phyloP scores from a whole-genome alignment of 2,329 filamentous ascomycete genomes.

The Colletotrichum tabaci region DNA sequence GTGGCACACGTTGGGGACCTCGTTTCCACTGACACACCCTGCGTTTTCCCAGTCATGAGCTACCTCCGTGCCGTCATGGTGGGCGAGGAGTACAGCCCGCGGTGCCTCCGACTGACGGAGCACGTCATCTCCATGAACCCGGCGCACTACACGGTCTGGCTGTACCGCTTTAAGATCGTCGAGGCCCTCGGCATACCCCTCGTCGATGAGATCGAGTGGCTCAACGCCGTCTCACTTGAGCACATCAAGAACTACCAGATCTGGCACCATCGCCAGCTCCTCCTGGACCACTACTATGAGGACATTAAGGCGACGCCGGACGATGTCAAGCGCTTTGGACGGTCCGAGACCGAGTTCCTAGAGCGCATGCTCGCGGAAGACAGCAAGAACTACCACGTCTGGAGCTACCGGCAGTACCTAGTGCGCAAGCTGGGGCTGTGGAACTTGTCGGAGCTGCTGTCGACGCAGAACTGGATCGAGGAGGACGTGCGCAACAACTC shows the following conservation, averaged over 20 bases:
- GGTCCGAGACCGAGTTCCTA: constrained; percentile 82
- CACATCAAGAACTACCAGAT: constrained; percentile 99
- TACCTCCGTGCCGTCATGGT: constrained; percentile 97
- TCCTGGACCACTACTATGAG: constrained; percentile 71
- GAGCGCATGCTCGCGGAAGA: constrained; percentile 86
- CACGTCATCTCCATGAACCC: constrained; percentile 94
- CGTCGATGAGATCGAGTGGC: constrained; percentile 83
- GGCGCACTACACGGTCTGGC: constrained; percentile 98
- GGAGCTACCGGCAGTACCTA: constrained; percentile 89
- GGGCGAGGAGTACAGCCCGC: constrained; percentile 83
- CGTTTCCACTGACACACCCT: constrained; percentile 11
- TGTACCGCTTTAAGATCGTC: constrained; percentile 89
- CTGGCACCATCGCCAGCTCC: constrained; percentile 83
- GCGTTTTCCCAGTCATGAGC: constrained; percentile 75
- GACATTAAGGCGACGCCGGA: constrained; percentile 68
- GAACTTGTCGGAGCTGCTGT: constrained; percentile 78
- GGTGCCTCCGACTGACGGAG: constrained; percentile 86
- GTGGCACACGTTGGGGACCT: not conserved
- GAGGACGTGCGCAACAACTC: constrained; percentile 95
- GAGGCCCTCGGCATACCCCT: constrained; percentile 76
- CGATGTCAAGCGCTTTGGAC: constrained; percentile 70
- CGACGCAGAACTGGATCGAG: constrained; percentile 80
- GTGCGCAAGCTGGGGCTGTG: constrained; percentile 78
- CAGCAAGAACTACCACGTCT: constrained; percentile 98
- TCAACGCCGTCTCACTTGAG: constrained; percentile 85